Percentiles rank a stretch among this genome's conserved stretches.
Conservation (phyloP, 352 stramenopile genomes). For the Halophytophthora polymorphica region DNA sequence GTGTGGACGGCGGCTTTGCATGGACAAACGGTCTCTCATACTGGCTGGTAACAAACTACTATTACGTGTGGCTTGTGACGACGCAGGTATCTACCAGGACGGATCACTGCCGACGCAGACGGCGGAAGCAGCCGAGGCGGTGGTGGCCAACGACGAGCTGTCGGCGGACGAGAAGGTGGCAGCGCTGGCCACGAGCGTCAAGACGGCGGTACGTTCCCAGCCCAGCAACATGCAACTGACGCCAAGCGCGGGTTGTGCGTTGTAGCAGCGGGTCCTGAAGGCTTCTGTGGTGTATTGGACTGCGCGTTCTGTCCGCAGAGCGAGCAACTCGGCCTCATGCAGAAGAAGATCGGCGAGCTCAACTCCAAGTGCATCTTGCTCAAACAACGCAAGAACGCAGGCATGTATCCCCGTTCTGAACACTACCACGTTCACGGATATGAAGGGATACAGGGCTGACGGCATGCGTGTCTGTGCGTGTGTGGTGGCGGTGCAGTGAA, state of each 20-base stretch:
- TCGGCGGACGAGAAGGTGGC: slow-evolving; percentile 43
- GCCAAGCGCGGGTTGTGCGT: too few species aligned
- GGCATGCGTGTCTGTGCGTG: neutral
- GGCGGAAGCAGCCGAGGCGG: slow-evolving; percentile 29
- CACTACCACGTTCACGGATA: neutral
- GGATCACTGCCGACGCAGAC: slow-evolving; percentile 35
- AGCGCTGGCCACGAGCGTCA: slow-evolving; percentile 34
- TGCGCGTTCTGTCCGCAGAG: slow-evolving; percentile 26
- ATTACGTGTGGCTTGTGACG: neutral
- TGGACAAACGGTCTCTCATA: neutral
- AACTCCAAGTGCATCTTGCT: slow-evolving; percentile 79
- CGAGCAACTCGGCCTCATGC: slow-evolving; percentile 54
- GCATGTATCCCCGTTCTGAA: slow-evolving; percentile 16
- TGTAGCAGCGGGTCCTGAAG: neutral
- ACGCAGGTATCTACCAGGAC: slow-evolving; percentile 62
- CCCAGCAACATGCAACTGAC: too few species aligned
- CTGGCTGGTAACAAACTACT: neutral
- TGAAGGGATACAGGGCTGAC: too few species aligned
- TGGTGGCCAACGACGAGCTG: slow-evolving; percentile 39
- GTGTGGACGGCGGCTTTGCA: neutral
- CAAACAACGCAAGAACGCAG: slow-evolving; percentile 65
- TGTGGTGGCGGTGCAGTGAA: slow-evolving; percentile 29
- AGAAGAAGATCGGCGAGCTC: slow-evolving; percentile 82
- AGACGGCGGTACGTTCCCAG: slow-evolving; percentile 40
- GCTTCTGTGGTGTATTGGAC: slow-evolving; percentile 1